A percentile compares a stretch with the other conserved stretches of the same genome.
Evolutionary conservation across 768 basidiomycete species (phyloP).

Genomic region (Flagelloscypha sp.): DNA sequence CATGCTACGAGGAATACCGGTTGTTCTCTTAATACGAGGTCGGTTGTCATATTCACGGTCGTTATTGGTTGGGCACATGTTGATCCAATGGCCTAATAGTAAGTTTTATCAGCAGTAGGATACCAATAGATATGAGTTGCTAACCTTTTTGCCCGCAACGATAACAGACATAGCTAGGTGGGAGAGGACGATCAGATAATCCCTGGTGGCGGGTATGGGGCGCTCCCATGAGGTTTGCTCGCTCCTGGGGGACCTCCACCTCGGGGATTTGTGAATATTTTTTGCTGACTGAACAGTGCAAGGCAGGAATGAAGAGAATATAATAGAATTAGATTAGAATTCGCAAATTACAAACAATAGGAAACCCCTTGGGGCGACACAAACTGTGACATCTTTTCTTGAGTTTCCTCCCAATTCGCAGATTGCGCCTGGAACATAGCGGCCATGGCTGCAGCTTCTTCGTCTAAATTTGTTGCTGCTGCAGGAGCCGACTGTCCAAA

Average conservation of each 20-base stretch:
- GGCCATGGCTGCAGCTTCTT: conserved; percentile 94
- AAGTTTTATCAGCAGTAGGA: conserved; percentile 8
- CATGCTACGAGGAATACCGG: conserved; percentile 97
- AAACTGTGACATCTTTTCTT: conserved; percentile 99
- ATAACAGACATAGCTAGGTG: conserved; percentile 96
- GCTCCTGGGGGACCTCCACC: conserved; percentile 56
- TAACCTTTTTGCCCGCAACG: conserved; percentile 96
- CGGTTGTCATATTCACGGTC: conserved; percentile 91
- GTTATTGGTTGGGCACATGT: conserved; percentile 96
- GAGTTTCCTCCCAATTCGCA: conserved; percentile 96
- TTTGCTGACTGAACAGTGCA: conserved; percentile 49
- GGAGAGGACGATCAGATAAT: conserved; percentile 73
- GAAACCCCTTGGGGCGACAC: conserved; percentile 57
- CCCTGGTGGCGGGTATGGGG: conserved; percentile 42
- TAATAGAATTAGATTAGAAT: conserved; percentile 57
- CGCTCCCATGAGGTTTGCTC: conserved; percentile 53
- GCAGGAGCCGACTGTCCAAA: conserved; percentile 16
- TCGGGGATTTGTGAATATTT: conserved; percentile 55
- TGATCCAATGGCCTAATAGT: conserved; percentile 91
- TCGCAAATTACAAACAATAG: conserved; percentile 56
- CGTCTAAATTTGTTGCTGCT: conserved; percentile 46
- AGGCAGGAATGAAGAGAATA: conserved; percentile 16
- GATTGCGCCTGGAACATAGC: conserved; percentile 96
- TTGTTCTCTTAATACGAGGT: conserved; percentile 94
- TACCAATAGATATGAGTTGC: conserved; percentile 9